Evolutionary conservation across 1,139 yeast genomes (phyloP).

Genomic region (Casaregolazyma lundiana): DNA sequence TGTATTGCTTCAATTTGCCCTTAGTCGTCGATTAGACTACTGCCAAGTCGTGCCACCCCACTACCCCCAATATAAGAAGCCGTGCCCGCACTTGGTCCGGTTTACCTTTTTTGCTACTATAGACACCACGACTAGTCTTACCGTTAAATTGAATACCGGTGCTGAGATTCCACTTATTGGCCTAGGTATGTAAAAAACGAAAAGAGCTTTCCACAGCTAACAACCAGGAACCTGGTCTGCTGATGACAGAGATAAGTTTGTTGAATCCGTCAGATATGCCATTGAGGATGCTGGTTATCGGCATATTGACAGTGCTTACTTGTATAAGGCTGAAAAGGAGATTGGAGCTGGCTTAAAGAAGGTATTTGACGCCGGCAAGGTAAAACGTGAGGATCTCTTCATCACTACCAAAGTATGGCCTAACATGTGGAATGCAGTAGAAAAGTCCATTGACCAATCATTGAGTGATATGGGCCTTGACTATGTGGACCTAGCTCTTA

Average conservation of each 20-base stretch:
- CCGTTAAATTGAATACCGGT: conserved; percentile 32
- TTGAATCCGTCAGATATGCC: conserved; percentile 12
- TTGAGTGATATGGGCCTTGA: conserved; percentile 49
- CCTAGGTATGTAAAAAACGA: conserved; percentile 47
- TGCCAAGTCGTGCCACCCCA: too few species aligned
- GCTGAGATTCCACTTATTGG: conserved; percentile 45
- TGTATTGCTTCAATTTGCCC: too few species aligned
- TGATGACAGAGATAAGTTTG: conserved; percentile 6
- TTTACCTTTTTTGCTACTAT: too few species aligned
- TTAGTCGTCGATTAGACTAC: too few species aligned
- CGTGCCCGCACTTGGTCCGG: too few species aligned
- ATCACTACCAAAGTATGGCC: conserved; percentile 44
- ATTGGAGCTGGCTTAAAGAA: conserved; percentile 43
- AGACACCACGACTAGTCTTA: neutral
- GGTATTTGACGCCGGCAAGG: conserved; percentile 19
- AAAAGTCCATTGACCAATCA: conserved; percentile 34
- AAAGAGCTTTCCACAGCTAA: neutral
- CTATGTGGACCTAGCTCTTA: conserved; percentile 64
- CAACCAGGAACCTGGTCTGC: conserved; percentile 10
- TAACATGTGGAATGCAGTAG: conserved; percentile 9
- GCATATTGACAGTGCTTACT: conserved; percentile 58
- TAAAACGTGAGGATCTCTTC: conserved; percentile 41
- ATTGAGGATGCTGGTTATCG: conserved; percentile 41
- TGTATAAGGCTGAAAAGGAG: conserved; percentile 48
- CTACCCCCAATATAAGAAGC: too few species aligned